These are phyloP conservation scores for Fusarium brachygibbosum DNA, from an alignment of 2,329 filamentous ascomycete genomes.

Conservation along the genomic window DNA sequence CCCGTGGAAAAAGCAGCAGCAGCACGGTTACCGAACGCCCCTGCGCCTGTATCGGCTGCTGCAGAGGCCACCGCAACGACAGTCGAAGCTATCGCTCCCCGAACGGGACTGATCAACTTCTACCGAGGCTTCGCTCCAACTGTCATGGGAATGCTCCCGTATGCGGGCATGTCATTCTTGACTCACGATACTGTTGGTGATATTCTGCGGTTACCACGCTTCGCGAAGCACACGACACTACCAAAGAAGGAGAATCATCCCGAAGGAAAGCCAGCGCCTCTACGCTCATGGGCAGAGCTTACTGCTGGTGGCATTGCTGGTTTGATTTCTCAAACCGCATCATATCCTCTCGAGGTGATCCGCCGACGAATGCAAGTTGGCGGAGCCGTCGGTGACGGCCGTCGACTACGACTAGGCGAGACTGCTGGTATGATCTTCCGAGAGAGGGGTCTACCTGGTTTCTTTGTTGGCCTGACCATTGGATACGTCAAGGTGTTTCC, in stretches of 20 bases:
- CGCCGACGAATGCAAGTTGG: slow-evolving; percentile 95
- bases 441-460: slow-evolving; percentile 83
- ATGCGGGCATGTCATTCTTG: slow-evolving; percentile 94
- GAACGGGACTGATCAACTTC: slow-evolving; percentile 85
- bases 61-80: slow-evolving; percentile 59
- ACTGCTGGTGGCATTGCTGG: slow-evolving; percentile 87
- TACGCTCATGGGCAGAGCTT: slow-evolving; percentile 90
- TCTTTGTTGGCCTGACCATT: slow-evolving; percentile 93
- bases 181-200: slow-evolving; percentile 94
- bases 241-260: slow-evolving; percentile 69
- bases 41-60: slow-evolving; percentile 52
- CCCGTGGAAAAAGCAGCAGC: slow-evolving; percentile 56
- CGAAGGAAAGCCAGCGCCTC: slow-evolving; percentile 74
- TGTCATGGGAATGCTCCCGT: slow-evolving; percentile 93
- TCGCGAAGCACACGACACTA: slow-evolving; percentile 82
- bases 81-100: slow-evolving; percentile 65
- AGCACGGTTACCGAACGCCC: slow-evolving; percentile 48
- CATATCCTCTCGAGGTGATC: slow-evolving; percentile 95
- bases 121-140: slow-evolving; percentile 95
- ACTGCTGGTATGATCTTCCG: slow-evolving; percentile 80
- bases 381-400: slow-evolving; percentile 92
- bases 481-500: slow-evolving; percentile 96
- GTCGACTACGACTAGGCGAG: slow-evolving; percentile 80
- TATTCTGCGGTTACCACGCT: slow-evolving; percentile 75
- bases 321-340: slow-evolving; percentile 88